Evolutionary conservation across 1,284 basidiomycete genomes (phyloP).

Genomic region (Microbotryum scabiosae): DNA sequence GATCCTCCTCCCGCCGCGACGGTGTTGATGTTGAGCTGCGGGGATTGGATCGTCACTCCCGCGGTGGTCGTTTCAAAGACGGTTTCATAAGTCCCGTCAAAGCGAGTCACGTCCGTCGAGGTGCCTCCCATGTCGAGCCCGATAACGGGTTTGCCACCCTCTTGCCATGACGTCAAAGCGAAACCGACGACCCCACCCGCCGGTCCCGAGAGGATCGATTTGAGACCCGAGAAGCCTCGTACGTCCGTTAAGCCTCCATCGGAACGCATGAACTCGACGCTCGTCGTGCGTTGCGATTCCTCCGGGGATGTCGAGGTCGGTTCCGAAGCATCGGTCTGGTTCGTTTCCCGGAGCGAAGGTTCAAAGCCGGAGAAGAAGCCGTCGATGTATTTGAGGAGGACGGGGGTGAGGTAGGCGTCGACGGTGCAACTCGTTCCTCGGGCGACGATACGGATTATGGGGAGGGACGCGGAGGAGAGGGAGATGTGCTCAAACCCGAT

Average conservation of each 20-base stretch:
- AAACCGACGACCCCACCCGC: slow-evolving; percentile 84
- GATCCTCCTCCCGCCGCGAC: slow-evolving; percentile 77
- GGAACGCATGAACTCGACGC: slow-evolving; percentile 65
- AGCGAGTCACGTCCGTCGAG: slow-evolving; percentile 81
- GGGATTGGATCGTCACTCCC: slow-evolving; percentile 77
- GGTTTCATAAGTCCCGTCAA: slow-evolving; percentile 72
- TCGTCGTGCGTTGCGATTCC: slow-evolving; percentile 40
- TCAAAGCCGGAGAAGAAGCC: slow-evolving; percentile 40
- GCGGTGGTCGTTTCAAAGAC: slow-evolving; percentile 88
- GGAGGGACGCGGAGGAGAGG: slow-evolving; percentile 73
- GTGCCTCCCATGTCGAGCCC: slow-evolving; percentile 64
- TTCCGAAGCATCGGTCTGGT: slow-evolving; percentile 56
- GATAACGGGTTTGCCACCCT: slow-evolving; percentile 59
- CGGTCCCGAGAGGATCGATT: slow-evolving; percentile 73
- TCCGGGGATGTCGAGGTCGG: slow-evolving; percentile 59
- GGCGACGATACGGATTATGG: slow-evolving; percentile 64
- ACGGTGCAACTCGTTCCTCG: slow-evolving; percentile 87
- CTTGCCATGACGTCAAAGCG: slow-evolving; percentile 67
- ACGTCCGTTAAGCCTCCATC: slow-evolving; percentile 81
- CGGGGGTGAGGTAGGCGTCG: slow-evolving; percentile 92
- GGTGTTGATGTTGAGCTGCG: slow-evolving; percentile 60
- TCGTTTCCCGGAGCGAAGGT: slow-evolving; percentile 78
- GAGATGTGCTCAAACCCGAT: slow-evolving; percentile 57
- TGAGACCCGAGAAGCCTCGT: slow-evolving; percentile 77
- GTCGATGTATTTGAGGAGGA: slow-evolving; percentile 49